These are phyloP conservation scores for Saccharomycopsis selenospora DNA, from an alignment of 805 yeast genomes.

Conservation along the genomic window DNA sequence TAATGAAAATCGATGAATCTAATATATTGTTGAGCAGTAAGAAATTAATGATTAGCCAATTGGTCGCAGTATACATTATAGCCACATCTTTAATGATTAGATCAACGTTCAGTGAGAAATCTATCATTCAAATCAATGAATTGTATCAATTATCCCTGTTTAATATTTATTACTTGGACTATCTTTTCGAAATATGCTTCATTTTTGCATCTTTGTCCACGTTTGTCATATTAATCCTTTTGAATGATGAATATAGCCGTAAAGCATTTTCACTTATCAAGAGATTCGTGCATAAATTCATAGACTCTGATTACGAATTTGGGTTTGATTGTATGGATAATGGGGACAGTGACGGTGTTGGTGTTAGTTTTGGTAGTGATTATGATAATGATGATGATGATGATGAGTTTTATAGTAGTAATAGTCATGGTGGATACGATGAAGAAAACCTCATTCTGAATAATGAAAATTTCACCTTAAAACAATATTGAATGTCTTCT, in stretches of 20 bases:
- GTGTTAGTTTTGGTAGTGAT: too few species aligned
- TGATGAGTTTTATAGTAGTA: too few species aligned
- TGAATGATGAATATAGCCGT: not conserved
- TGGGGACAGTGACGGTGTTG: too few species aligned
- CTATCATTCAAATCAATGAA: conserved; percentile 10
- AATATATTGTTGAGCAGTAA: conserved; percentile 8
- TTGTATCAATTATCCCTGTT: conserved; percentile 7
- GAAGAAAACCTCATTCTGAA: not conserved
- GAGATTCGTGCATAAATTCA: not conserved
- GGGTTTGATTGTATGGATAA: too few species aligned
- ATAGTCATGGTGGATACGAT: too few species aligned
- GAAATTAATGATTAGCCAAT: conserved; percentile 9
- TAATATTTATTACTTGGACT: conserved; percentile 13
- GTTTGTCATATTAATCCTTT: not conserved
- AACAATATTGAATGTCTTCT: not conserved
- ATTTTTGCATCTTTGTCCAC: conserved; percentile 8
- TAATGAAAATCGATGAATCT: conserved; percentile 4
- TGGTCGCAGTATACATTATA: conserved; percentile 14
- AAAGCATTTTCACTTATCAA: not conserved
- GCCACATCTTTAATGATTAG: conserved; percentile 16
- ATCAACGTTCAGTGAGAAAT: conserved; percentile 10
- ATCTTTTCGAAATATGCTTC: conserved; percentile 16
- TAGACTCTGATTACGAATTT: not conserved
- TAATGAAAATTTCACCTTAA: not conserved
- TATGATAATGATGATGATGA: too few species aligned